A percentile compares a stretch with the other conserved stretches of the same genome.
phyloP scores from a whole-genome alignment of 305 asterid genomes.

The Solanum hybrid region DNA sequence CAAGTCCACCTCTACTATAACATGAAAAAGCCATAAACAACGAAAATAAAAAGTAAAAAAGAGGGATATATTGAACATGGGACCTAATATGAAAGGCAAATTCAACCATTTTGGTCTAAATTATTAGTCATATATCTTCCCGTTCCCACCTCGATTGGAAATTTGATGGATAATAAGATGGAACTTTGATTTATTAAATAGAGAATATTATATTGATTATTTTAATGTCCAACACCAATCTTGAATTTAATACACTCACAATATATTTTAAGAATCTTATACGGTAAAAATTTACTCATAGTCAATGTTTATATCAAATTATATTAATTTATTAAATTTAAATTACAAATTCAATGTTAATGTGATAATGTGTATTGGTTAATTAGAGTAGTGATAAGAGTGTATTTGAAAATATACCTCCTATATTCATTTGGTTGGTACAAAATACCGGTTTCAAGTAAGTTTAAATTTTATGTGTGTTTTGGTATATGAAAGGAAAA shows the following conservation, averaged over 20 bases:
- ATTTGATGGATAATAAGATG: neutral
- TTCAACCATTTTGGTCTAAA: constrained; percentile 22
- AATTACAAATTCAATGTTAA: neutral
- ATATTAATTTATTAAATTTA: neutral
- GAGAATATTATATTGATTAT: neutral
- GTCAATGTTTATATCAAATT: neutral
- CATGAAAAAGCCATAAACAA: constrained; percentile 13
- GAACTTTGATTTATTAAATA: neutral
- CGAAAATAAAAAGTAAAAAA: neutral
- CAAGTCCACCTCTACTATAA: constrained; percentile 38
- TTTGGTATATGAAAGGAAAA: neutral
- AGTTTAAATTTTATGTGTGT: neutral
- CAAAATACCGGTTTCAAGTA: neutral
- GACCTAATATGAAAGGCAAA: constrained; percentile 9
- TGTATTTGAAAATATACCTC: neutral
- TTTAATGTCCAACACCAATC: neutral
- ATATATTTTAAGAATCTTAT: neutral
- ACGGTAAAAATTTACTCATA: neutral
- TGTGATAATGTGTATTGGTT: neutral
- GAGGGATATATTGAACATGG: constrained; percentile 11
- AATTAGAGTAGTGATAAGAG: neutral
- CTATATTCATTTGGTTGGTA: neutral
- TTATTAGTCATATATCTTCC: constrained; percentile 21
- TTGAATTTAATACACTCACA: neutral
- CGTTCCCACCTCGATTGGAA: neutral